Evolutionary conservation across 176 grass and related monocot genomes (phyloP), one percentile per base, ranked within the genome.

Genomic region (Bromus sterilis): DNA sequence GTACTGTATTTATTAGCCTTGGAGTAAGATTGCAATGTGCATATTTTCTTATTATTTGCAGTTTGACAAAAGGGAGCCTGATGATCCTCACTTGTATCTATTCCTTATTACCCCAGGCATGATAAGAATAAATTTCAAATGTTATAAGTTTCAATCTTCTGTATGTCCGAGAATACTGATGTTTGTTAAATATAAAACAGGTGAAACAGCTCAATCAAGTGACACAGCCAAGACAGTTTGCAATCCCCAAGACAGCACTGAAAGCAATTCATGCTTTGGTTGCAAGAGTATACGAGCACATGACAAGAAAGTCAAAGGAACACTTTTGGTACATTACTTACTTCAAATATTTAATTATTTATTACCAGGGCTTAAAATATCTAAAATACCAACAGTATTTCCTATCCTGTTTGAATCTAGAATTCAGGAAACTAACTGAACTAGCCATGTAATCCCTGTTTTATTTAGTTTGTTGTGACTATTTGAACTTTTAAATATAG

Each of bases 171-270:
- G 43, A 2, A 7, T 43, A 11, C 21, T 81, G 15, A 68, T 9
- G 21, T 40, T 82, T 9, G 43, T 61, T 10, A 74, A 73, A 81
- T 61, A 18, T 78, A 7, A 56, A 82, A 78, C 53, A 93, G 92
- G 92, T 66, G 92, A 94, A 82, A 94, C 89, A 37, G 92, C 89
- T 53, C 87, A 91, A 78, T 94, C 92, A 35, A 94, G 60, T 71
- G 92, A 91, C 35, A 77, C 89, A 82, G 89, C 89, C 36, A 82
- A 84, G 58, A 83, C 77, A 62, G 81, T 80, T 37, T 94, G 92
- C 84, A 80, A 87, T 33, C 87, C 81, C 2, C 61, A 91, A 13
- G 86, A 91, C 32, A 86, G 49, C 4, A 86, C 79, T 34, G 78
- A 87, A 62, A 87, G 77, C 18, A 23, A 23, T 8, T 80, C 66